Base-by-base conservation (phyloP, 106 monocot species). In the Narthecium ossifragum region DNA sequence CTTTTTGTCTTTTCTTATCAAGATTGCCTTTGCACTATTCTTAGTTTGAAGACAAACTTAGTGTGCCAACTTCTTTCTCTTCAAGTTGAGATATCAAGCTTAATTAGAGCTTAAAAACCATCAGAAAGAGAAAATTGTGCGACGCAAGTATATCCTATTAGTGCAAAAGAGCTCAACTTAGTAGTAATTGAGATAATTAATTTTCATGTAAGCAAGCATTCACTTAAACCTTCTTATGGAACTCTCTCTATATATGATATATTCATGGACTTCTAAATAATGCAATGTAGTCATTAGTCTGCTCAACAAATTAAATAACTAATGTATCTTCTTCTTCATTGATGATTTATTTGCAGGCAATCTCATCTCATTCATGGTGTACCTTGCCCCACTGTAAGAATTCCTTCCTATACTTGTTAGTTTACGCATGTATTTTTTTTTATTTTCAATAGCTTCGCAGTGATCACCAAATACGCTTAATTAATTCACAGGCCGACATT, bases 401-500 rank as follows among this genome's bases (percentile, higher is more conserved):
- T 53, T 10, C 37, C 21, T n/a, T n/a, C n/a, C n/a, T 61, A 25
- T 17, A 26, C 24, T 53, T 27, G 6, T 53, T 26, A 12, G 26
- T 28, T 5, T 12, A 1, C 26, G 0, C 28, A 1, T 53, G 2
- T 6, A 13, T 23, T 23, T 53, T 51, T 63, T 18, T 34, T 51
- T 21, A n/a, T 63, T 27, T 26, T 52, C 1, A 51, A 51, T 1
- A 22, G 1, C 1, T 1, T 20, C 5, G 26, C 21, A 25, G 1
- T 5, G 6, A 20, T 49, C 4, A 49, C 15, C 22, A 49, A 49
- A 21, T 9, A 4, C n/a, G 48, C 5, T 30, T 23, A 55, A 23
- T 30, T 55, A 10, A 55, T 30, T 2, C 11, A 41, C 68, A 92
- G 92, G 57, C 80, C 87, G 9, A 92, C 92, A 37, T 92, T 92